These are phyloP conservation scores for Dichotomocladium elegans DNA, from an alignment of 371 early-diverging fungal genomes.

Conservation along the genomic window DNA sequence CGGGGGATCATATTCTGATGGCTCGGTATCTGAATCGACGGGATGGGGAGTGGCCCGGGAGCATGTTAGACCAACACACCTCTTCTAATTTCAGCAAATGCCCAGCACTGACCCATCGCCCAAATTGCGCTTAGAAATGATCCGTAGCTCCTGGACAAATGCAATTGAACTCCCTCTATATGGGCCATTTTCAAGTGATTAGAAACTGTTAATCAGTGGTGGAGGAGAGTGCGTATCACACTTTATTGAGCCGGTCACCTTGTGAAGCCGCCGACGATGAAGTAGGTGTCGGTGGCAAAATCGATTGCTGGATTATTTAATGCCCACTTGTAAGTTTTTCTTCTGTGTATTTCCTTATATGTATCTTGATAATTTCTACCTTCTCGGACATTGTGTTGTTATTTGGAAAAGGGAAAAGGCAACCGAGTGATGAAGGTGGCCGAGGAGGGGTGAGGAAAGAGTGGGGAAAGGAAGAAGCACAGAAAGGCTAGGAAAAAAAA, in stretches of 20 bases:
- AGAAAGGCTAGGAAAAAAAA: background rate
- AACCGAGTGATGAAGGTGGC: background rate
- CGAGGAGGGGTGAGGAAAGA: background rate
- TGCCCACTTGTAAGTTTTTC: background rate
- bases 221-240: too few relatives aligned
- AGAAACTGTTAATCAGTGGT: too few relatives aligned
- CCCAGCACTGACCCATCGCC: background rate
- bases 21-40: background rate
- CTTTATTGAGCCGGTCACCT: background rate
- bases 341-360: too few relatives aligned
- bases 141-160: background rate
- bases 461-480: background rate
- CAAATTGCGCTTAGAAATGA: background rate
- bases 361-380: background rate
- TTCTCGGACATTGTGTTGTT: background rate
- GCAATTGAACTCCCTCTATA: background rate
- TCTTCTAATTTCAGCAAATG: too few relatives aligned
- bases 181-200: too few relatives aligned
- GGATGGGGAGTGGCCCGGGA: too few relatives aligned
- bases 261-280: background rate
- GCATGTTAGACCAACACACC: too few relatives aligned
- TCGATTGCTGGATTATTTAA: background rate
- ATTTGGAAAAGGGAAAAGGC: too few relatives aligned
- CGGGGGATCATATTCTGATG: slow-evolving; percentile 15
- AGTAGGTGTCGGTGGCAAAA: background rate